Base-by-base conservation (phyloP, 1,284 basidiomycete species). In the Cutaneotrichosporon sp. region DNA sequence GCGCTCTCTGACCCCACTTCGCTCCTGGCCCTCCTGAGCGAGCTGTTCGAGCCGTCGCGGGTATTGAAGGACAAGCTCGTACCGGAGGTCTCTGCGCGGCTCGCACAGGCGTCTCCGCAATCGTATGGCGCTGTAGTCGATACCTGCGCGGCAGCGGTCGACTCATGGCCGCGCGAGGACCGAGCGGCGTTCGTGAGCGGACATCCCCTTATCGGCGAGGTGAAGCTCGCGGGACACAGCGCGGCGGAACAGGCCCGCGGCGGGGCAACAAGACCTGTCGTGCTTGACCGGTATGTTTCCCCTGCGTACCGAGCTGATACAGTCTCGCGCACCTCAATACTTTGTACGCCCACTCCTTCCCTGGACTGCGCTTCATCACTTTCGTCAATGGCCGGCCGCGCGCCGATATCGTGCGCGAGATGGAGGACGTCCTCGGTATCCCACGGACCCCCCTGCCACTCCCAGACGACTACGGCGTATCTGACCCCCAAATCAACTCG, bases 181-280 rank as follows among this genome's bases (percentile, higher is more conserved):
- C 83, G 83, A 67, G 84, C 84, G 0, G 74, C 76, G 51, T 92
- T 96, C 67, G 79, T 93, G 56, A 80, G 79, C 2, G 88, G 84
- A 1, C 91, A 94, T 75, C 91, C 91, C 38, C 80, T 90, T 57
- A 93, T 94, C 46, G 90, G 91, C 22, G 88, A 89, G 73, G 83
- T 83, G 26, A 61, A 59, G 20, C 77, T 93, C 15, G 88, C 86
- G 2, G 79, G 72, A 38, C 76, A 88, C 46, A 90, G 87, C 70
- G 81, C 83, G 21, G 83, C 80, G 43, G 90, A 94, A 70, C 90
- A 94, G 73, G 83, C 26, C 7, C 26, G 26, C 26, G 26, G 83
- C 4, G 49, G 58, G 46, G 18, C 56, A 54, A 72, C 74, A 15
- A 59, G 64, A 5, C 41, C 57, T 18, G 63, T 72, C 8, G 68